phyloP scores from a whole-genome alignment of 257 asterid species.

The Ophiorrhiza pumila region DNA sequence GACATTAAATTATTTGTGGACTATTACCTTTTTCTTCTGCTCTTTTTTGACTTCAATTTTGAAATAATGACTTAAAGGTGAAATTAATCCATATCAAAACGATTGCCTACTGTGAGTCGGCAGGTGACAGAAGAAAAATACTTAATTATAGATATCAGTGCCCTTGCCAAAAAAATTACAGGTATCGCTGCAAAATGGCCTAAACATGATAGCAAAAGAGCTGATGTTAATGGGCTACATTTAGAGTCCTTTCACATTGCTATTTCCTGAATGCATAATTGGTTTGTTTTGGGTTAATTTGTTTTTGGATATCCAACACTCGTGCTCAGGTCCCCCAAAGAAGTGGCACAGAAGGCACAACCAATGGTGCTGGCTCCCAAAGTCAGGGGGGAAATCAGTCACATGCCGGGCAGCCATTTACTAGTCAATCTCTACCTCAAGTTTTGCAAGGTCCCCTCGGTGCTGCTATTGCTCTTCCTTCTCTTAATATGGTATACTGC shows the following conservation, averaged over 20 bases:
- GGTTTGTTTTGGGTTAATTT: background rate
- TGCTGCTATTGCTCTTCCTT: constrained; percentile 59
- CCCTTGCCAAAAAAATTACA: too few species aligned
- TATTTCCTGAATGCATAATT: background rate
- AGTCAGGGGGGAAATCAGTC: constrained; percentile 54
- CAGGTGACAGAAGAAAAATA: background rate
- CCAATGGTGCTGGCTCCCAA: constrained; percentile 44
- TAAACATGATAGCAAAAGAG: background rate
- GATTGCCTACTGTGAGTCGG: background rate
- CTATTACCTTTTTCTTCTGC: background rate
- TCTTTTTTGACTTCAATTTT: background rate
- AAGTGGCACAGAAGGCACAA: constrained; percentile 54
- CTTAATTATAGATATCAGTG: background rate
- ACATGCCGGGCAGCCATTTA: constrained; percentile 48
- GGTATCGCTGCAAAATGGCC: background rate
- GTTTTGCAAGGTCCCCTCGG: constrained; percentile 63
- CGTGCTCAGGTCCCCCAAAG: constrained; percentile 38
- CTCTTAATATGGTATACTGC: constrained; percentile 55
- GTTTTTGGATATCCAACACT: constrained; percentile 22
- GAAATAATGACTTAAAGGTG: background rate
- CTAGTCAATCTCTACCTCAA: constrained; percentile 52
- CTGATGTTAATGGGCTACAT: background rate
- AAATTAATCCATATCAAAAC: background rate
- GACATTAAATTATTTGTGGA: background rate
- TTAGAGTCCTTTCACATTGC: background rate